A percentile compares a stretch with the other conserved stretches of the same genome.
phyloP scores from a whole-genome alignment of 1,139 yeast genomes.

The Lodderomyces parapsilosis region DNA sequence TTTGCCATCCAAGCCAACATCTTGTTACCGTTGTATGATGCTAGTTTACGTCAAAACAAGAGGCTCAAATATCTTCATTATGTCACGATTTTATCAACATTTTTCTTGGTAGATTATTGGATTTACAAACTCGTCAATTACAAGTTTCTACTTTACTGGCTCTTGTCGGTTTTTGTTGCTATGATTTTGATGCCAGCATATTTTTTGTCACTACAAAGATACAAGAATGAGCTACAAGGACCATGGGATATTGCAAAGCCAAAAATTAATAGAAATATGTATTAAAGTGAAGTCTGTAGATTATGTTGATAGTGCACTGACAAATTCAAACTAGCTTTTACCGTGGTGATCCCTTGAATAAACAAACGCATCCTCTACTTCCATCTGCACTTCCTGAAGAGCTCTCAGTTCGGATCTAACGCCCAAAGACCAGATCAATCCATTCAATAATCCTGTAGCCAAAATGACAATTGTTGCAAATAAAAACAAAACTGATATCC shows the following conservation, averaged over 20 bases:
- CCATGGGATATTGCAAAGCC: constrained; percentile 95
- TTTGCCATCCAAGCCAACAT: constrained; percentile 73
- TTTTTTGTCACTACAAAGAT: constrained; percentile 69
- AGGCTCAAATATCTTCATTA: constrained; percentile 34
- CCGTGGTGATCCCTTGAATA: constrained; percentile 5
- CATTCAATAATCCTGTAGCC: constrained; percentile 70
- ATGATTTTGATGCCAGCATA: constrained; percentile 66
- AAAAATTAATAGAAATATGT: constrained; percentile 7
- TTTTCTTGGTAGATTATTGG: constrained; percentile 21
- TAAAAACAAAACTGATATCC: constrained; percentile 39
- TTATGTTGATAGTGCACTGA: no score
- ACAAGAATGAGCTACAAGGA: constrained; percentile 85
- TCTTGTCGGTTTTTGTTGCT: constrained; percentile 45
- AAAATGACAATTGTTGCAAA: constrained; percentile 51
- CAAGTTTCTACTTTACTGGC: constrained; percentile 48
- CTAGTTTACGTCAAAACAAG: constrained; percentile 45
- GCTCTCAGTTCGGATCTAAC: constrained; percentile 80
- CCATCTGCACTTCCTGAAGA: constrained; percentile 63
- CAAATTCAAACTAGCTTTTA: not conserved
- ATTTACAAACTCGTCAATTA: constrained; percentile 19
- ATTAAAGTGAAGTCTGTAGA: no score
- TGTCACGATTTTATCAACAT: constrained; percentile 16
- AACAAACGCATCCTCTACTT: constrained; percentile 48
- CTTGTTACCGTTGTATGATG: constrained; percentile 67
- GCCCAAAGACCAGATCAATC: constrained; percentile 74